Evolutionary conservation across 805 yeast genomes (phyloP).

Genomic region (Candida sanyiensis): DNA sequence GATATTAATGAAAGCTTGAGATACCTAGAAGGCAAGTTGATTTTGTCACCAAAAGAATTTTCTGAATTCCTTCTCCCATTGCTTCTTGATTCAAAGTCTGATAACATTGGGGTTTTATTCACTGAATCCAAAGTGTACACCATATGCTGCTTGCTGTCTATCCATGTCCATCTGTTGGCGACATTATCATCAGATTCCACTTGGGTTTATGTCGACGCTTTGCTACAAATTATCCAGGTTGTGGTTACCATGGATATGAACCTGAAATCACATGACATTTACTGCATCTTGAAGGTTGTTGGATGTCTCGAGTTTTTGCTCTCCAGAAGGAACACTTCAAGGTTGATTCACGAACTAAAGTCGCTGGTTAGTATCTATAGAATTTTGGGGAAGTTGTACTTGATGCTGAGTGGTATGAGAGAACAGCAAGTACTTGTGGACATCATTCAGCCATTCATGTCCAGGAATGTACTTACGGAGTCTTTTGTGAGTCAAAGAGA

Average conservation of each 20-base stretch:
- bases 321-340: constrained; percentile 14
- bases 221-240: constrained; percentile 7
- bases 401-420: constrained; percentile 17
- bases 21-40: constrained; percentile 13
- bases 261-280: constrained; percentile 14
- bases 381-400: constrained; percentile 8
- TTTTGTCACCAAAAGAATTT: constrained; percentile 13
- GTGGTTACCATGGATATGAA: constrained; percentile 14
- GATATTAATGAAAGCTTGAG: constrained; percentile 15
- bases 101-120: constrained; percentile 8
- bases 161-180: constrained; percentile 13
- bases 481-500: constrained; percentile 3
- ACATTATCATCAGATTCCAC: constrained; percentile 13
- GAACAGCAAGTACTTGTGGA: constrained; percentile 13
- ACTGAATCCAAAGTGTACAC: constrained; percentile 18
- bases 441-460: constrained; percentile 11
- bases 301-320: constrained; percentile 14
- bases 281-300: constrained; percentile 17
- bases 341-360: constrained; percentile 12
- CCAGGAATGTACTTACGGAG: constrained; percentile 11
- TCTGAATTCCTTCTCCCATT: constrained; percentile 5
- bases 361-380: constrained; percentile 14
- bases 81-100: constrained; percentile 6
- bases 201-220: constrained; percentile 14
- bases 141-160: constrained; percentile 18